These are phyloP conservation scores for Cryptococcus maquisensis DNA, from an alignment of 1,284 basidiomycete genomes.

Conservation along the genomic window DNA sequence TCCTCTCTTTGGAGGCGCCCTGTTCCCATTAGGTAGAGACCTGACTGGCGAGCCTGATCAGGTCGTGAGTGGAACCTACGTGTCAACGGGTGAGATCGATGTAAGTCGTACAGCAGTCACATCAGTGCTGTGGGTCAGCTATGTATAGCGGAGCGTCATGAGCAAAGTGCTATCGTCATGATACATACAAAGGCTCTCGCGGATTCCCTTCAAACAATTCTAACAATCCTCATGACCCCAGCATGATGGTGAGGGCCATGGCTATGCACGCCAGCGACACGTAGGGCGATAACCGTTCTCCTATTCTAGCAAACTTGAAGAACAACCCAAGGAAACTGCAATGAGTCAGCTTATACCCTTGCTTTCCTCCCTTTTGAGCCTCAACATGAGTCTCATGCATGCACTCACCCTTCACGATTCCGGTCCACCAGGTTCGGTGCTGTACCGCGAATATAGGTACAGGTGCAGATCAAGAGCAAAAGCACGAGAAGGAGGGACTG, in stretches of 20 bases:
- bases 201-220: background rate
- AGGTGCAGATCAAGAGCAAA: constrained; percentile 91
- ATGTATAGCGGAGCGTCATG: background rate
- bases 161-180: background rate
- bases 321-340: constrained; percentile 80
- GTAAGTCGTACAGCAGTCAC: no score
- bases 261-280: constrained; percentile 71
- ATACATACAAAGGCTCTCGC: background rate
- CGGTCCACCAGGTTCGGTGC: constrained; percentile 85
- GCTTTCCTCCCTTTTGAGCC: no score
- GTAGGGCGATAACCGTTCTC: constrained; percentile 77
- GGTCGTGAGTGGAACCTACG: no score
- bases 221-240: constrained; percentile 45
- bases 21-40: no score
- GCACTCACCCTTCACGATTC: constrained; percentile 84
- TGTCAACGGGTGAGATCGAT: no score
- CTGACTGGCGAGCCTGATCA: no score
- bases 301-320: constrained; percentile 89
- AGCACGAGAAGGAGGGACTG: constrained; percentile 90
- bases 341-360: background rate
- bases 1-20: no score
- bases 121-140: no score
- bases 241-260: constrained; percentile 66
- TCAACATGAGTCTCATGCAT: background rate
- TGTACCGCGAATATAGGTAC: constrained; percentile 88